These are phyloP conservation scores for Plasmodium gonderi DNA, from an alignment of 169 alveolate species.

Conservation along the genomic window DNA sequence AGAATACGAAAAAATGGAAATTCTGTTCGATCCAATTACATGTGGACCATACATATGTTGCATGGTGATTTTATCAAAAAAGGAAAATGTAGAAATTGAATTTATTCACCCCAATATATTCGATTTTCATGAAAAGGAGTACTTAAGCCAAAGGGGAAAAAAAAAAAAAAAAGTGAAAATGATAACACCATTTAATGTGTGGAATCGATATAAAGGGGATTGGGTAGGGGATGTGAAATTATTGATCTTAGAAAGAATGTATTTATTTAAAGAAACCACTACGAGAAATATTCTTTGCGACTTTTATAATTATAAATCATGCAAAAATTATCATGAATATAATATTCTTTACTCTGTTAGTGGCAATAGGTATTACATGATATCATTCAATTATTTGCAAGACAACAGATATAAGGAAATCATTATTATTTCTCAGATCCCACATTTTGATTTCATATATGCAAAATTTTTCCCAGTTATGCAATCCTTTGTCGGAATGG, in stretches of 20 bases:
- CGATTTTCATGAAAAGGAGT: constrained; percentile 14
- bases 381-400: constrained; percentile 43
- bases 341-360: constrained; percentile 45
- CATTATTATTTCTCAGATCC: constrained; percentile 40
- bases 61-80: constrained; percentile 25
- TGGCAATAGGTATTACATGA: constrained; percentile 64
- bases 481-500: background rate
- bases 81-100: constrained; percentile 51
- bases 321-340: constrained; percentile 26
- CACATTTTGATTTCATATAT: constrained; percentile 44
- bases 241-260: constrained; percentile 51
- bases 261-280: constrained; percentile 42
- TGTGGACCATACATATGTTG: constrained; percentile 63
- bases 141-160: background rate
- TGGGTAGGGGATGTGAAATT: constrained; percentile 61
- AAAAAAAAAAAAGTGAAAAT: constrained; percentile 6
- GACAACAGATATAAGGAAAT: constrained; percentile 37
- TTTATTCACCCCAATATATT: constrained; percentile 46
- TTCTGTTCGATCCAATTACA: constrained; percentile 25
- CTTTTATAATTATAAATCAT: constrained; percentile 1
- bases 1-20: constrained; percentile 7
- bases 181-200: constrained; percentile 61
- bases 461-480: constrained; percentile 1
- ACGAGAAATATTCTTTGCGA: constrained; percentile 1
- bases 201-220: constrained; percentile 65